Percentiles rank a stretch among this genome's conserved stretches.
phyloP scores from a whole-genome alignment of 164 flowering plant species.

The Macadamia tetraphylla region DNA sequence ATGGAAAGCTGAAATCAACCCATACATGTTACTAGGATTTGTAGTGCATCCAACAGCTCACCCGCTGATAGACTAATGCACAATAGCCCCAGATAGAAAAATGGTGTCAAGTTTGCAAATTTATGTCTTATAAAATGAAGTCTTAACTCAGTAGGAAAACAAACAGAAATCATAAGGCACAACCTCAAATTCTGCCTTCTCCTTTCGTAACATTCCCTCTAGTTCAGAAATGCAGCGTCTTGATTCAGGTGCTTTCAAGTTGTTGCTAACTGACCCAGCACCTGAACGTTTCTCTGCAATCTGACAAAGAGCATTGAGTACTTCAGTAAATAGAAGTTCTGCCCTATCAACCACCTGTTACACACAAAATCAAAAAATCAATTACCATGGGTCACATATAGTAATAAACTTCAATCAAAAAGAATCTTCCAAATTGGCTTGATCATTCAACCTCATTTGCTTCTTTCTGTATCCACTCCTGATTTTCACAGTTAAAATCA shows the following conservation, averaged over 20 bases:
- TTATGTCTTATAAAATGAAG: neutral
- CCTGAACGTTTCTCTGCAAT: conserved; percentile 45
- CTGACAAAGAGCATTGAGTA: conserved; percentile 52
- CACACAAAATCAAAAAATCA: conserved; percentile 14
- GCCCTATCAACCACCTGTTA: conserved; percentile 61
- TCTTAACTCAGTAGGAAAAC: neutral
- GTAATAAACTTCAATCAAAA: no score
- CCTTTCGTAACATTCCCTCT: conserved; percentile 61
- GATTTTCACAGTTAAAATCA: conserved; percentile 65
- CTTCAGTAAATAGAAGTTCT: conserved; percentile 75
- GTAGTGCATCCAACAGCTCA: neutral
- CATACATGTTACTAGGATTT: neutral
- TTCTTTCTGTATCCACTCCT: conserved; percentile 86
- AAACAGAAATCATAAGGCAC: conserved; percentile 8
- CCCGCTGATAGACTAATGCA: neutral
- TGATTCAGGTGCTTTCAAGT: conserved; percentile 38
- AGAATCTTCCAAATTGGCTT: neutral
- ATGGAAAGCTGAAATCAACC: neutral
- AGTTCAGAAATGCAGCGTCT: conserved; percentile 50
- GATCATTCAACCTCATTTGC: conserved; percentile 55
- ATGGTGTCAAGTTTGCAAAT: neutral
- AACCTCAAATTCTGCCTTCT: conserved; percentile 87
- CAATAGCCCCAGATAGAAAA: neutral
- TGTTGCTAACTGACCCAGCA: conserved; percentile 15
- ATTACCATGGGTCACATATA: neutral